phyloP scores from a whole-genome alignment of 768 basidiomycete genomes.

The Dacryopinax primogenitus region DNA sequence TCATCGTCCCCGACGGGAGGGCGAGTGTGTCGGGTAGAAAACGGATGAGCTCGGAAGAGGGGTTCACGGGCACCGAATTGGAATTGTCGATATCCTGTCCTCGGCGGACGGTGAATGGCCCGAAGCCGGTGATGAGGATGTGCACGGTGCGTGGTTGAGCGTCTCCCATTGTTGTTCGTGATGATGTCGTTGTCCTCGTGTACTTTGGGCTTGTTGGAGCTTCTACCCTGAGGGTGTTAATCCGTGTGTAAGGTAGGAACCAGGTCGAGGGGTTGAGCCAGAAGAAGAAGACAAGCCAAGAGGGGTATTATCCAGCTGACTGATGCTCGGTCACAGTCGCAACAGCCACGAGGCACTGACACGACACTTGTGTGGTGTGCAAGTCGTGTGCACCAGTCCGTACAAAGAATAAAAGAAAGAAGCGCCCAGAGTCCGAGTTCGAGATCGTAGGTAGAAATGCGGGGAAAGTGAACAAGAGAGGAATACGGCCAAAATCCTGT shows the following conservation, averaged over 20 bases:
- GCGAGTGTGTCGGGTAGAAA: conserved; percentile 2
- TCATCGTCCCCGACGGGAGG: not conserved
- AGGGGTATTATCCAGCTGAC: no score
- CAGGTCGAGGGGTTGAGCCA: no score
- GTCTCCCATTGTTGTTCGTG: not conserved
- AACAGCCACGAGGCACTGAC: no score
- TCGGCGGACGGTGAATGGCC: conserved; percentile 8
- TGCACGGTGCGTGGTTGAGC: not conserved
- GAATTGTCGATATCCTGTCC: conserved; percentile 1
- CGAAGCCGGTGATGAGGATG: conserved; percentile 11
- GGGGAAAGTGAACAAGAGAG: not conserved
- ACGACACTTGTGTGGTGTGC: no score
- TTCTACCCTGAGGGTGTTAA: not conserved
- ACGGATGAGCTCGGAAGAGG: conserved; percentile 12
- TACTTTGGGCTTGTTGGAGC: not conserved
- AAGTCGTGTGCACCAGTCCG: no score
- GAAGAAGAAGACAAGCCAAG: no score
- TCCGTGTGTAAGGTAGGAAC: not conserved
- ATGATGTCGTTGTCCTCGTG: not conserved
- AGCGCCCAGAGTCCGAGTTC: no score
- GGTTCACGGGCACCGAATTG: conserved; percentile 5
- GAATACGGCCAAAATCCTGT: not conserved
- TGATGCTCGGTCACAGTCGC: no score
- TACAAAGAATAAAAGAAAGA: no score
- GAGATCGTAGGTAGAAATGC: no score